A percentile compares a stretch with the other conserved stretches of the same genome.
These are phyloP conservation scores for Scheffersomyces lignosus DNA, from an alignment of 805 yeast genomes.

Conservation along the genomic window DNA sequence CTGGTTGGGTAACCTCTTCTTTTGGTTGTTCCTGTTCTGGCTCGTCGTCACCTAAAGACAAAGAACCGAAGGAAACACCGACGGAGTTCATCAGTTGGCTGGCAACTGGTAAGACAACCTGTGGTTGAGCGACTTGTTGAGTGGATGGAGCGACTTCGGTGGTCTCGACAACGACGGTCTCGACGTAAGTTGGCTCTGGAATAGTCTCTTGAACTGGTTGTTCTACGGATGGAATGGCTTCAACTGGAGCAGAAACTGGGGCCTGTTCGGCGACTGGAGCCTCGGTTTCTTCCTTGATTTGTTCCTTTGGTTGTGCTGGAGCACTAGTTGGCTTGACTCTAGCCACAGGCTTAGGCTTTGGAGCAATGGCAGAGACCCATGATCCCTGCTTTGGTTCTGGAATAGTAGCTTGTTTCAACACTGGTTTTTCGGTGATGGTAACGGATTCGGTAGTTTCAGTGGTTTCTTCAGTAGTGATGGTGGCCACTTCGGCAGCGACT, in stretches of 20 bases:
- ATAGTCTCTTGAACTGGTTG: constrained; percentile 19
- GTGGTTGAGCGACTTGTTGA: constrained; percentile 23
- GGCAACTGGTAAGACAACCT: constrained; percentile 53
- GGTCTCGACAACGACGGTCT: constrained; percentile 9
- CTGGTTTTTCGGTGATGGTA: constrained; percentile 10
- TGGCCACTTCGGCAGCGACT: constrained; percentile 6
- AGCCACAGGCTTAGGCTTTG: constrained; percentile 49
- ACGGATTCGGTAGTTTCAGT: constrained; percentile 8
- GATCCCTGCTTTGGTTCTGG: constrained; percentile 52
- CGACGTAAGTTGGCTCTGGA: constrained; percentile 42
- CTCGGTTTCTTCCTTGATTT: constrained; percentile 8
- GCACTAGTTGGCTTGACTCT: constrained; percentile 11
- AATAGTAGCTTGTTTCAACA: constrained; percentile 39
- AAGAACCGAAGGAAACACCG: constrained; percentile 65
- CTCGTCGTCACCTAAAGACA: constrained; percentile 48
- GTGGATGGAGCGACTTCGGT: constrained; percentile 9
- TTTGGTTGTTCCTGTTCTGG: constrained; percentile 19
- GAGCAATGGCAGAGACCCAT: constrained; percentile 70
- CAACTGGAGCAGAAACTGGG: constrained; percentile 13
- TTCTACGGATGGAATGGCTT: constrained; percentile 4
- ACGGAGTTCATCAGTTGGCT: constrained; percentile 47
- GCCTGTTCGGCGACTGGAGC: constrained; percentile 15
- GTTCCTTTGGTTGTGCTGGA: constrained; percentile 5
- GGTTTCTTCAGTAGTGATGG: too few relatives aligned
- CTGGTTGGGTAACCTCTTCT: constrained; percentile 12